A percentile compares a stretch with the other conserved stretches of the same genome.
Evolutionary conservation across 208 protist genomes (phyloP).

Genomic region (Acanthamoeba triangularis): DNA sequence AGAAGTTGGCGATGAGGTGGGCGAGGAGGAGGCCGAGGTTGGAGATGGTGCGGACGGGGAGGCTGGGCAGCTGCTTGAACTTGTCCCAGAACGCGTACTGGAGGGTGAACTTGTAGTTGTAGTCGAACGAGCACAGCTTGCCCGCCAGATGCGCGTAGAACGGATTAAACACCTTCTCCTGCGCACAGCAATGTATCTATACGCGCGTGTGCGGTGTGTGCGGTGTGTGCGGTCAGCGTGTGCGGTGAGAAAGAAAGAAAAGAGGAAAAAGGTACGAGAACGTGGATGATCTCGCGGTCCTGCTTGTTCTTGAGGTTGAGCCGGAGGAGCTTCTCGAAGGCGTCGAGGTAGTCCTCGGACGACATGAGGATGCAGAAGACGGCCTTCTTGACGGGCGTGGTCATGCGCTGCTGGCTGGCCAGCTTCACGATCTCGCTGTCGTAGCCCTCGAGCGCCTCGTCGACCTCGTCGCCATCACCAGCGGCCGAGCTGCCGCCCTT

Average conservation of each 20-base stretch:
- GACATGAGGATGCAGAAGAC: constrained; percentile 62
- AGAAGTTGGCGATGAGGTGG: constrained; percentile 53
- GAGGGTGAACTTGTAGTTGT: constrained; percentile 69
- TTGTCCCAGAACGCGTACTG: constrained; percentile 66
- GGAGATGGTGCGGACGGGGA: constrained; percentile 8
- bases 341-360: constrained; percentile 57
- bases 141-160: constrained; percentile 62
- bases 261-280: neutral
- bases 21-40: constrained; percentile 47
- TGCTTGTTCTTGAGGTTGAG: constrained; percentile 68
- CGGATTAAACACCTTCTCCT: constrained; percentile 39
- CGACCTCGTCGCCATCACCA: neutral
- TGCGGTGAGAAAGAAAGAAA: neutral
- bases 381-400: constrained; percentile 34
- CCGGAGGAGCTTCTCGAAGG: constrained; percentile 30
- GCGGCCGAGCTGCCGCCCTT: neutral
- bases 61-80: constrained; percentile 50
- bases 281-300: constrained; percentile 67
- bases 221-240: neutral
- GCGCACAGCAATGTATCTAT: neutral
- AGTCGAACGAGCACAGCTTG: constrained; percentile 52
- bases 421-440: constrained; percentile 26
- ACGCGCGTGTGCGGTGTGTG: neutral
- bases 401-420: constrained; percentile 30
- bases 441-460: neutral